Evolutionary conservation across 140 eudicot genomes (phyloP).

Genomic region (Oenanthe javanica): DNA sequence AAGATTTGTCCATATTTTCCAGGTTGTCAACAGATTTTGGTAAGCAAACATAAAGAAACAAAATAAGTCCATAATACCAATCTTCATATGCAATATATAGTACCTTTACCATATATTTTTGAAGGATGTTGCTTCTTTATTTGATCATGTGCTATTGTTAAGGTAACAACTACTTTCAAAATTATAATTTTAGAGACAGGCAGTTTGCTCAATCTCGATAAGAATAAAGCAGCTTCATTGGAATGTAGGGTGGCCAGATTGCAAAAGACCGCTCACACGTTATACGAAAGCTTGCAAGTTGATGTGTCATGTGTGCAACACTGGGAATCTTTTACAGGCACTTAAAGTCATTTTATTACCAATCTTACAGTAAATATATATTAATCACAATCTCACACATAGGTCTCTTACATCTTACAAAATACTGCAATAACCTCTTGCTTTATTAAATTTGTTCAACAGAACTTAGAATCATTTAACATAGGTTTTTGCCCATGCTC

Average conservation of each 20-base stretch:
- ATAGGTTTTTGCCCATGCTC: background rate
- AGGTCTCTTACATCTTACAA: background rate
- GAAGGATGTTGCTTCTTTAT: background rate
- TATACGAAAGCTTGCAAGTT: slow-evolving; percentile 32
- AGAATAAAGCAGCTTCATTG: background rate
- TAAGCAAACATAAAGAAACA: background rate
- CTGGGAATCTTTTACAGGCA: slow-evolving; percentile 39
- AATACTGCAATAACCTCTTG: background rate
- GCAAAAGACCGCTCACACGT: background rate
- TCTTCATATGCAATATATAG: too few relatives aligned
- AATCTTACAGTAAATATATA: slow-evolving; percentile 14
- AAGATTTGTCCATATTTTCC: background rate
- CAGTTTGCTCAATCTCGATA: background rate
- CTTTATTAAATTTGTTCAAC: background rate
- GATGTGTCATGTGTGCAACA: slow-evolving; percentile 31
- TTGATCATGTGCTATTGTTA: background rate
- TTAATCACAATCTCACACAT: background rate
- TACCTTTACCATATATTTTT: too few relatives aligned
- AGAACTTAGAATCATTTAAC: background rate
- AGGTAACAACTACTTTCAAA: background rate
- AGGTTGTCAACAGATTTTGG: background rate
- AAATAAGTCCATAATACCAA: background rate
- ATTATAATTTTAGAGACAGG: background rate
- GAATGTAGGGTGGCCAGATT: background rate
- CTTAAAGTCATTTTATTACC: slow-evolving; percentile 20